Evolutionary conservation across 352 stramenopile species (phyloP), one percentile per base, ranked within the genome.

Genomic region (Phytophthora tubulina): DNA sequence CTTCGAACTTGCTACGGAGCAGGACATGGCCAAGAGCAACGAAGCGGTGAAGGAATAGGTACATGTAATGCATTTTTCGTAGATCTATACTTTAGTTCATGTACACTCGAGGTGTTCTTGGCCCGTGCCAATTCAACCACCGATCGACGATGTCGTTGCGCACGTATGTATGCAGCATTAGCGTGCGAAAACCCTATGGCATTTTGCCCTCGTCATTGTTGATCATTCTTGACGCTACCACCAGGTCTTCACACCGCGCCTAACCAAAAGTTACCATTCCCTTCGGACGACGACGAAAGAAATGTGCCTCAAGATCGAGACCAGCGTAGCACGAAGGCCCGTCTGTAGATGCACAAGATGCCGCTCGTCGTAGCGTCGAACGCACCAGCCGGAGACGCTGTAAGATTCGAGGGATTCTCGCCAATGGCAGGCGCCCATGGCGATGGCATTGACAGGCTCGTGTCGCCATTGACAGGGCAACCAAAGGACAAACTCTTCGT

Each of bases 1-100:
- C 11, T 91, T 94, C 51, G 81, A 87, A 21, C 39, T 61, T 2
- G 76, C 79, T 42, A 82, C 70, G 4, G 45, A 61, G 4, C 69
- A 84, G 11, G 77, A 85, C 32, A 53, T 75, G 42, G 52, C 52
- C 3, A 66, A 63, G 49, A 57, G 39, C 13, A 55, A n/a, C 39
- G 32, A 46, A 46, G 39, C 21, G 21, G 21, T 27, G 21, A 27
- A 42, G 14, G 14, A 49, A n/a, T 48, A 49, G 30, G 13, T 27
- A 27, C 21, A 27, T 27, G 21, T 27, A 38, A 32, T 71, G 55
- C 39, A 66, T 66, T 59, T 27, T 17, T 32, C 45, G 48, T 56
- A 60, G 39, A 38, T 31, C 36, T 27, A 27, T 27, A 27, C 21
- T 27, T 27, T 27, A 27, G 21, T 27, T 27, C 21, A 27, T 27